phyloP scores from a whole-genome alignment of 768 basidiomycete species.

The Cystofilobasidium capitatum region DNA sequence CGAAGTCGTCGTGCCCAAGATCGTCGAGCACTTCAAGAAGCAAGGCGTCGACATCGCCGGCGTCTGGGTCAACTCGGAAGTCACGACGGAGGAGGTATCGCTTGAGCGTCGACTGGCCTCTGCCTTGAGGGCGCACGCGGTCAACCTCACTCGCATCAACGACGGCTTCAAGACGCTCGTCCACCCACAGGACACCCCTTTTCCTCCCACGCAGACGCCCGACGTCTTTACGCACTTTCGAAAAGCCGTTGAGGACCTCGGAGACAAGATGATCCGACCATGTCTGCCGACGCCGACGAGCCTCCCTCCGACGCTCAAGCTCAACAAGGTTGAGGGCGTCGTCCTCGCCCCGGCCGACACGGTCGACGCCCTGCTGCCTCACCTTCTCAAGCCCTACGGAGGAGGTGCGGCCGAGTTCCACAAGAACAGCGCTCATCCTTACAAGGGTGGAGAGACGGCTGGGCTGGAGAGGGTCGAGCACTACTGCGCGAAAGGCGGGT shows the following conservation, averaged over 20 bases:
- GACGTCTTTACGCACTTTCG: conserved; percentile 44
- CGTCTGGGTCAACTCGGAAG: conserved; percentile 40
- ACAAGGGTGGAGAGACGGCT: conserved; percentile 36
- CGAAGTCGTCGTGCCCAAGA: conserved; percentile 37
- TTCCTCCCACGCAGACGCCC: conserved; percentile 30
- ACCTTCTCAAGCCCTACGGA: conserved; percentile 8
- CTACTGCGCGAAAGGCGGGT: conserved; percentile 34
- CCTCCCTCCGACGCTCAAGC: conserved; percentile 26
- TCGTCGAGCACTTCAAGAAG: conserved; percentile 35
- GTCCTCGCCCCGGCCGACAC: neutral
- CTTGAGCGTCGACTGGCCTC: conserved; percentile 28
- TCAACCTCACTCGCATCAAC: conserved; percentile 25
- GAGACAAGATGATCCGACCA: conserved; percentile 37
- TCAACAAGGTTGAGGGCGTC: neutral
- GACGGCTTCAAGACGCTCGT: conserved; percentile 38
- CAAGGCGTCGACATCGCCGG: conserved; percentile 36
- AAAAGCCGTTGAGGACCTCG: conserved; percentile 42
- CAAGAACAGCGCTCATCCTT: conserved; percentile 37
- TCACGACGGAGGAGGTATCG: conserved; percentile 28
- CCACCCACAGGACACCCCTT: conserved; percentile 37
- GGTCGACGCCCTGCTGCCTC: conserved; percentile 8
- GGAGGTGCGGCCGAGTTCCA: neutral
- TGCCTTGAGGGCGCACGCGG: neutral
- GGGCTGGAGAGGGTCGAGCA: conserved; percentile 38
- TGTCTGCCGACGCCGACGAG: conserved; percentile 30